These are phyloP conservation scores for Mortierella polycephala DNA, from an alignment of 371 early-diverging fungal genomes.

Conservation along the genomic window DNA sequence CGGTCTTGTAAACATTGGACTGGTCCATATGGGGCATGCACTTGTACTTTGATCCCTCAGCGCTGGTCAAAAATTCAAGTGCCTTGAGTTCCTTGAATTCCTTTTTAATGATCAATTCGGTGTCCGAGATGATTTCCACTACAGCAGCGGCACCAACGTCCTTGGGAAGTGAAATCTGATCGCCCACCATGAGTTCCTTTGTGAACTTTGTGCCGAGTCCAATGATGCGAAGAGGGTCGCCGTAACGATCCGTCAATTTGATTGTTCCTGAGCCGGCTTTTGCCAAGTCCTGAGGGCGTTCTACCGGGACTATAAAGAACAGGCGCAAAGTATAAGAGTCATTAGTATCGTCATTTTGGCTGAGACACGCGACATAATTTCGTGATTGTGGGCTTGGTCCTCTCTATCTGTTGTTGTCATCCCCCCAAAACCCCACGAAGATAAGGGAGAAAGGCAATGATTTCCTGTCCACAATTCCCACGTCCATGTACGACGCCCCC, in stretches of 20 bases:
- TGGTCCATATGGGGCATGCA: conserved; percentile 92
- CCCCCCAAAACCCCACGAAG: too few relatives aligned
- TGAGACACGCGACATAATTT: background rate
- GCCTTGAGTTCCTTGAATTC: conserved; percentile 77
- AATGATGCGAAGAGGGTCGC: conserved; percentile 70
- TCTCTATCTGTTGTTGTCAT: too few relatives aligned
- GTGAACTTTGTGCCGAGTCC: conserved; percentile 82
- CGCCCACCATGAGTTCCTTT: conserved; percentile 70
- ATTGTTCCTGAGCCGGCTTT: conserved; percentile 79
- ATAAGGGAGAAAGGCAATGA: too few relatives aligned
- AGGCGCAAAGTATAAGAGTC: background rate
- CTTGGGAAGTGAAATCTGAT: conserved; percentile 70
- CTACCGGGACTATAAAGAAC: conserved; percentile 83
- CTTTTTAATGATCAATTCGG: conserved; percentile 69
- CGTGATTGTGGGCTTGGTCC: too few relatives aligned
- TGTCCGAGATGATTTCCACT: conserved; percentile 83
- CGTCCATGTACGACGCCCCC: too few relatives aligned
- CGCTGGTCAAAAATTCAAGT: conserved; percentile 64
- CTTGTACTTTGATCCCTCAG: conserved; percentile 76
- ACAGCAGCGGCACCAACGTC: conserved; percentile 77
- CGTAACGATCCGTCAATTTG: conserved; percentile 67
- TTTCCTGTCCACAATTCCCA: too few relatives aligned
- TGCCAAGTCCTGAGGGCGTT: conserved; percentile 91
- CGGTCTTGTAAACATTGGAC: conserved; percentile 82
- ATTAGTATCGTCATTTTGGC: background rate